Base-by-base conservation (phyloP, 345 rosid genomes). In the Ricinus communis region DNA sequence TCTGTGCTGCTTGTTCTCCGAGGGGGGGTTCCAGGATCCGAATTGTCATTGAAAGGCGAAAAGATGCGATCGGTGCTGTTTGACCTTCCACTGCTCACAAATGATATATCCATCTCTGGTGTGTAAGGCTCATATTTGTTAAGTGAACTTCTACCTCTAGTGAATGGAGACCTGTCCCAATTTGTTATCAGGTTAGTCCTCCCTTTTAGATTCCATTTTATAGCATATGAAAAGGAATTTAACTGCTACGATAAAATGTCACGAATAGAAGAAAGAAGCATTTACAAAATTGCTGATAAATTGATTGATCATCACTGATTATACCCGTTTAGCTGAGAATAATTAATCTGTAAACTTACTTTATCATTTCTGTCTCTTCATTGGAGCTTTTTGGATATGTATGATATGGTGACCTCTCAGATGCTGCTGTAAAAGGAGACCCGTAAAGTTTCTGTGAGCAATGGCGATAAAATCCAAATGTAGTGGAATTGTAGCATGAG, bases 81-180 rank as follows among this genome's bases (percentile, higher is more conserved):
- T 24, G 86, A 85, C 73, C 89, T 89, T 70, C 89, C 86, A 54
- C 78, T 85, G 82, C 97, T 90, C 57, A 86, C 90, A 71, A 76
- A 90, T 54, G 99, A 87, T 84, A 88, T 86, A 75, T 92, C 98
- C 0, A 85, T 78, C 0, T 90, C 98, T 11, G 77, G 54, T 46
- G 62, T 5, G 1, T 85, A 77, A 3, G 82, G 78, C 70, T 88
- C 87, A 41, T 83, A 89, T 19, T 65, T 80, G 18, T 60, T 66
- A 5, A 75, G 49, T 41, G 56, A 49, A 38, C 49, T 68, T 70
- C 82, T 78, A 38, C 70, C 59, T 77, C 88, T 83, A 15, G 53
- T 70, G 76, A 92, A 89, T 0, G 93, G 92, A 6, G 95, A 90
- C 83, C 92, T 86, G 85, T 72, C 58, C 11, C 74, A 58, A 30